These are phyloP conservation scores for Podaxis sp. DNA, from an alignment of 768 basidiomycete species.

Conservation along the genomic window DNA sequence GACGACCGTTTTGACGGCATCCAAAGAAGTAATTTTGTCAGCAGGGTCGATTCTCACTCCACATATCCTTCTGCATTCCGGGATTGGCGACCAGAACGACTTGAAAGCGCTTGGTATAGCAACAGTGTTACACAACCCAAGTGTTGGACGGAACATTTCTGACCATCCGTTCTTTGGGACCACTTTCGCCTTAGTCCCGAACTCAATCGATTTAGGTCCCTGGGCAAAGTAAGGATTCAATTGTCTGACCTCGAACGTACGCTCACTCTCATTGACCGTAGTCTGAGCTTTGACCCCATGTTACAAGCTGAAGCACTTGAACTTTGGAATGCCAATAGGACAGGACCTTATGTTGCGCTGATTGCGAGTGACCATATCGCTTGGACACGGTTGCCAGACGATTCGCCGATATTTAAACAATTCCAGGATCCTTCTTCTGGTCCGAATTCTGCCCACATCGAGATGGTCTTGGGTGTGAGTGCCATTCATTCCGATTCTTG, in stretches of 20 bases:
- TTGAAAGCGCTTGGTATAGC: slow-evolving; percentile 21
- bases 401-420: slow-evolving; percentile 4
- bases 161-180: slow-evolving; percentile 22
- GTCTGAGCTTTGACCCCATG: background rate
- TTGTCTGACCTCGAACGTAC: background rate
- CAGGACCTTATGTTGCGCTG: slow-evolving; percentile 8
- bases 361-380: slow-evolving; percentile 10
- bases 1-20: slow-evolving; percentile 18
- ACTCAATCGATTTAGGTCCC: slow-evolving; percentile 12
- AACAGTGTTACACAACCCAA: slow-evolving; percentile 25
- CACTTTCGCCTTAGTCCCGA: background rate
- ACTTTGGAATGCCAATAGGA: slow-evolving; percentile 17
- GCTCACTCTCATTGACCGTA: background rate
- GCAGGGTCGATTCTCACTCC: slow-evolving; percentile 19
- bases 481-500: background rate
- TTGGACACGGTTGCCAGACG: slow-evolving; percentile 12
- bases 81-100: slow-evolving; percentile 20
- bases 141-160: slow-evolving; percentile 29
- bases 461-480: slow-evolving; percentile 10
- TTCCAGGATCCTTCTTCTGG: slow-evolving; percentile 16
- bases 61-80: slow-evolving; percentile 20
- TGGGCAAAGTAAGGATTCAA: slow-evolving; percentile 5
- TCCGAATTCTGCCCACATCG: slow-evolving; percentile 16
- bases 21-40: slow-evolving; percentile 22
- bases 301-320: slow-evolving; percentile 11